Base-by-base conservation (phyloP, 805 yeast species). In the Wickerhamomyces hampshirensis region DNA sequence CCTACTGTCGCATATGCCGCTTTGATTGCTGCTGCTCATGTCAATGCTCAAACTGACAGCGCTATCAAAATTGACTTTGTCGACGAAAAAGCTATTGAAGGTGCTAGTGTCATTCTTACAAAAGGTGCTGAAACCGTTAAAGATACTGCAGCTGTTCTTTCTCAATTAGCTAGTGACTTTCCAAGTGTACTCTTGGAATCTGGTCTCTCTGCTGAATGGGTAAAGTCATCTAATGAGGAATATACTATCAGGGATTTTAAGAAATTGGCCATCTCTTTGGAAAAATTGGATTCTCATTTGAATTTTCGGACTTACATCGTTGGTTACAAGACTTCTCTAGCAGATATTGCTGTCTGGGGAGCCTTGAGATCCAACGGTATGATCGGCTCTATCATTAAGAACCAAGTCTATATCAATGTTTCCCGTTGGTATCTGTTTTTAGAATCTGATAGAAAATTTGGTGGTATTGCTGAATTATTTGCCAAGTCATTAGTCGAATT, bases 311-410 rank as follows among this genome's bases (percentile, higher is more conserved):
- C 96, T 6, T 89, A 75, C 58, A 59, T 87, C 37, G 62, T 74
- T 37, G 95, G 93, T 27, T 71, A 78, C 62, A 48, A 66, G n/a
- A 65, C 73, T 44, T 67, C 94, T 11, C 60, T 79, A 30, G 93
- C 95, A 35, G 98, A 91, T 63, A 69, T 87, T 43, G 84, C 91
- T 12, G 71, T 84, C 15, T 91, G 97, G 97, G 97, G 97, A 62
- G 85, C 83, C 33, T 69, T 91, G 50, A 79, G 97, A 66, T 85
- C 95, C 44, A 91, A 93, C 60, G 87, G 95, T 37, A 81, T 91
- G 59, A 85, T 89, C 70, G 96, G 93, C 17, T 84, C 96, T 13
- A 82, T 86, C 46, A 74, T 88, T 62, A 89, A 87, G 68, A 84
- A 77, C 64, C 85, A 80, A 35, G 83, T 81, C 26, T 87, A 83